Base-by-base conservation (phyloP, 1,284 basidiomycete species). In the Serendipita sp. region DNA sequence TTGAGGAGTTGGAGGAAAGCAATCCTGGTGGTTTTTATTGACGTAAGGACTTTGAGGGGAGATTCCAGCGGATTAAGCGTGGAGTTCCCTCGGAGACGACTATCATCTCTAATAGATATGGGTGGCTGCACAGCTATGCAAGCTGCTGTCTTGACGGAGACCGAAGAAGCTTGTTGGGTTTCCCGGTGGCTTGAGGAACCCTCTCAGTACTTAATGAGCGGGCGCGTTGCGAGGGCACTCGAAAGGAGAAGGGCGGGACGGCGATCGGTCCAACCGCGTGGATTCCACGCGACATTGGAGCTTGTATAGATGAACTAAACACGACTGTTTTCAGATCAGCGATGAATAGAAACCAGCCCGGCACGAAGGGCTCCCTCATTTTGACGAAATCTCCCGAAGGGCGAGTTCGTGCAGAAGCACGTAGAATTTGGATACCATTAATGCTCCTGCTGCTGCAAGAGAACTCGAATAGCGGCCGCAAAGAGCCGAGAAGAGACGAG, bases 1-100 rank as follows among this genome's bases (percentile, higher is more conserved):
- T 58, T 30, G 53, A 58, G 22, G 53, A 32, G 12, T 34, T 58
- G 17, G 53, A 3, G 29, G 53, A 58, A 8, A 30, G 53, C 15
- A 58, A 32, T 26, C 53, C 15, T 34, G 10, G 53, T 58, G 29
- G 32, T n/a, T 41, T 17, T 49, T 26, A 58, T 58, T 35, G 53
- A 58, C 34, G 53, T 58, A 58, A 35, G 29, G 53, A 58, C 29
- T 58, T 58, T 58, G 53, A 58, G 53, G 53, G 32, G 53, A 32
- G 29, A 41, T 41, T 22, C 26, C 26, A 34, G 53, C 53, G 53
- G 53, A 58, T 26, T 58, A 58, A 30, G 29, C 22, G 15, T 58
- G 53, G 53, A 58, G 17, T 35, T n/a, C 15, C 29, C 53, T 58
- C 53, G 53, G 53, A 58, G 29, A 58, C 12, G 12, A 32, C 53